Evolutionary conservation across 768 basidiomycete genomes (phyloP).

Genomic region (Galerina marginata): DNA sequence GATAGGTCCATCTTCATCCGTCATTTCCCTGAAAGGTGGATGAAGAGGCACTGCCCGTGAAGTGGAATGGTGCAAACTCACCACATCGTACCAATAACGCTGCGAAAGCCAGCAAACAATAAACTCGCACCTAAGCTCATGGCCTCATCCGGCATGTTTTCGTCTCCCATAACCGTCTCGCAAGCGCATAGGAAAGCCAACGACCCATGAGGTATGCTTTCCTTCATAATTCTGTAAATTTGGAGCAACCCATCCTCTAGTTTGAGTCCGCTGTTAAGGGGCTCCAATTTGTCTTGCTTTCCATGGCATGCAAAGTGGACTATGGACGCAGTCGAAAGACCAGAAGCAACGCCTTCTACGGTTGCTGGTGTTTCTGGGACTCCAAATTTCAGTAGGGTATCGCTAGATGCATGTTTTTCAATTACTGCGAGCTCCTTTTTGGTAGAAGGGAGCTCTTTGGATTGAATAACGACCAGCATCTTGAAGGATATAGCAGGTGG

Average conservation of each 20-base stretch:
- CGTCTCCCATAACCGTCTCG: conserved; percentile 33
- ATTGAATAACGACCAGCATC: too few species aligned
- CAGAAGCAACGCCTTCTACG: background rate
- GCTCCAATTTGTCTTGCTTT: conserved; percentile 26
- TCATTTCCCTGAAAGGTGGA: conserved; percentile 12
- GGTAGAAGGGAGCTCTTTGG: too few species aligned
- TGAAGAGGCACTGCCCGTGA: background rate
- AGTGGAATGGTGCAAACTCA: conserved; percentile 5
- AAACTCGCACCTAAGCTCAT: conserved; percentile 31
- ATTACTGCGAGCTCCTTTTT: too few species aligned
- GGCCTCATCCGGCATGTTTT: conserved; percentile 26
- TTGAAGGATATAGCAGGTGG: too few species aligned
- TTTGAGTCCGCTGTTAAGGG: conserved; percentile 30
- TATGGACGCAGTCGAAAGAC: conserved; percentile 6
- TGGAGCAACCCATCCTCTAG: conserved; percentile 19
- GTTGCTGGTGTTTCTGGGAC: conserved; percentile 10
- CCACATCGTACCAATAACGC: conserved; percentile 30
- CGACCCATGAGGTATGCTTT: conserved; percentile 14
- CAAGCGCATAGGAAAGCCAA: conserved; percentile 40
- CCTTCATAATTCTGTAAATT: conserved; percentile 28
- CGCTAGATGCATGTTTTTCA: too few species aligned
- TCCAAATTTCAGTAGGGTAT: too few species aligned
- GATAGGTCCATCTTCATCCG: conserved; percentile 17
- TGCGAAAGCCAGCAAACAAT: conserved; percentile 29
- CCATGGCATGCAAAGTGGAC: conserved; percentile 41